Evolutionary conservation across 768 basidiomycete species (phyloP), one percentile per base, ranked within the genome.

Genomic region (Psilocybe subaeruginosa): DNA sequence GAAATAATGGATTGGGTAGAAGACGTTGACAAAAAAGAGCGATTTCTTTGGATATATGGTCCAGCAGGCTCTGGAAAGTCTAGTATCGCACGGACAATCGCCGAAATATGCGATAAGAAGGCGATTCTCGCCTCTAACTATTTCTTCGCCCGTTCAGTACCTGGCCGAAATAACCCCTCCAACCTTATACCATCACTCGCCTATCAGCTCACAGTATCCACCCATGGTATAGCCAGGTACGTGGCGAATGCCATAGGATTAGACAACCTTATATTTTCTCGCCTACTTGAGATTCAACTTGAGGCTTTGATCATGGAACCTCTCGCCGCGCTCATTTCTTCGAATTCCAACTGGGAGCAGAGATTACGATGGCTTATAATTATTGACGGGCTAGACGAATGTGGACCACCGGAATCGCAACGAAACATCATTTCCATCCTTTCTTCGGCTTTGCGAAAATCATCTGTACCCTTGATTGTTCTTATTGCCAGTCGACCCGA

Each of bases 41-140:
- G 4, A 12, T 54, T 60, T 27, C 14, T 60, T 33, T 60, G 59
- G 59, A 31, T 60, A 16, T 45, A 49, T 48, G 59, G 59, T 4
- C 52, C 59, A 3, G 59, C 59, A n/a, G 59, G 59, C 3, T 46
- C 52, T 3, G 59, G 59, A 17, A 60, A 60, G 30, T 60, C 59
- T 1, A 53, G 43, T 11, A 60, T 55, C 19, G 59, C 46, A 0
- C 52, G 37, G 35, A 45, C 51, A 11, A 46, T 59, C 8, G 58
- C 58, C 2, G 31, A 53, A 16, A 3, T 31, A 8, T 53, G 58
- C 17, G 27, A 27, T 3, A 0, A 45, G 19, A 8, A 23, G 19
- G 33, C 30, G 6, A n/a, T 27, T 3, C 52, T 59, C 3, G 41
- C 51, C 9, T 27, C 58, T 1, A 31, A 43, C 19, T 59, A 46